Evolutionary conservation across 768 basidiomycete species (phyloP).

Genomic region (Auricularia cornea): DNA sequence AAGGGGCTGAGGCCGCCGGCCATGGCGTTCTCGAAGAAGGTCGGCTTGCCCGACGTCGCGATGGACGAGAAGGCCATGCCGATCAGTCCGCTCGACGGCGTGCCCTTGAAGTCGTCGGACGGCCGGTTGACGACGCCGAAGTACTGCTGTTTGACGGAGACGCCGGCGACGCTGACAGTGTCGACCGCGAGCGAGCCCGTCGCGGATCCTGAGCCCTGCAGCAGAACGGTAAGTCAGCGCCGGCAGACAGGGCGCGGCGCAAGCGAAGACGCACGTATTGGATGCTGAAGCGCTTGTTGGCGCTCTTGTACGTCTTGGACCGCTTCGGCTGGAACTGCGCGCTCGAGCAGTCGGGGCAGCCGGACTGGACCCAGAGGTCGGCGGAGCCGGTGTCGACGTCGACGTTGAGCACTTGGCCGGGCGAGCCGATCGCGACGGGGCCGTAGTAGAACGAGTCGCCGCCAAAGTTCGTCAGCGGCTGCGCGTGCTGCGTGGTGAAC

Average conservation of each 20-base stretch:
- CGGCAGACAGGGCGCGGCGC: neutral
- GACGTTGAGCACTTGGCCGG: constrained; percentile 41
- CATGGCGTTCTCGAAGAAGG: constrained; percentile 61
- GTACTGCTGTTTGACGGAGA: constrained; percentile 39
- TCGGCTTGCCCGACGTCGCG: constrained; percentile 34
- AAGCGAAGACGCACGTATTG: constrained; percentile 32
- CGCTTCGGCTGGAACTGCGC: constrained; percentile 28
- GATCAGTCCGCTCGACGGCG: constrained; percentile 49
- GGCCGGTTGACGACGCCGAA: constrained; percentile 45
- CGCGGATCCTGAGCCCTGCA: constrained; percentile 46
- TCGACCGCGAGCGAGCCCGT: constrained; percentile 43
- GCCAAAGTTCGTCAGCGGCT: constrained; percentile 33
- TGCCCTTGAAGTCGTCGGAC: constrained; percentile 40
- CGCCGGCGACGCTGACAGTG: constrained; percentile 38
- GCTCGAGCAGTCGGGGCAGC: constrained; percentile 32
- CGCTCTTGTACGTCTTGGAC: constrained; percentile 36
- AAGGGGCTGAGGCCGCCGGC: constrained; percentile 33
- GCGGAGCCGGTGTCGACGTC: constrained; percentile 63
- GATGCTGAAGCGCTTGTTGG: constrained; percentile 27
- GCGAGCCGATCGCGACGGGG: constrained; percentile 43
- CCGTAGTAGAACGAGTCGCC: constrained; percentile 45
- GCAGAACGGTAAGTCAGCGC: neutral
- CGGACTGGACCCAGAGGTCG: constrained; percentile 51
- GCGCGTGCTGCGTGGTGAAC: constrained; percentile 5
- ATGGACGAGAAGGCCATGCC: constrained; percentile 58